phyloP scores from a whole-genome alignment of 1,284 basidiomycete genomes.

The Puccinia hordei region DNA sequence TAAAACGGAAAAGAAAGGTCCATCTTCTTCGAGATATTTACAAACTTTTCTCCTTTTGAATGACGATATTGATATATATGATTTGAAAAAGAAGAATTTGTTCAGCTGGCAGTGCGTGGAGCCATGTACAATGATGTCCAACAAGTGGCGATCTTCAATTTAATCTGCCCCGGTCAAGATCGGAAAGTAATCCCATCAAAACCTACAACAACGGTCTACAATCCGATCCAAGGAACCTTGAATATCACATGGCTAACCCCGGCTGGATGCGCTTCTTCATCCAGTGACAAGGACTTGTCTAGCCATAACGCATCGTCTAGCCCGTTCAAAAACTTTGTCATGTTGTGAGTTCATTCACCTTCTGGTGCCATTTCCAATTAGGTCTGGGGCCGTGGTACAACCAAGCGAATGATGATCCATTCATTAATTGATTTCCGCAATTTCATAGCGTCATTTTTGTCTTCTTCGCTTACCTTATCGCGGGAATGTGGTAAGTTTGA shows the following conservation, averaged over 20 bases:
- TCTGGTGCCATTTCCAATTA: background rate
- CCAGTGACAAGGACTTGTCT: background rate
- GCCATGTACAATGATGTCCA: constrained; percentile 26
- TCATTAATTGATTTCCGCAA: background rate
- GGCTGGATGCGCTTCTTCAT: background rate
- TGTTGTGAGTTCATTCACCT: background rate
- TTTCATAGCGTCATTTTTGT: background rate
- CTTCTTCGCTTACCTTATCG: background rate
- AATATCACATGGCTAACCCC: background rate
- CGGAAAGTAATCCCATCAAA: background rate
- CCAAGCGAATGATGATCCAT: background rate
- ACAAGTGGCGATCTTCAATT: constrained; percentile 10
- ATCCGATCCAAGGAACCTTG: background rate
- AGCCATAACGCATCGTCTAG: background rate
- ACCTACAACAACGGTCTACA: background rate
- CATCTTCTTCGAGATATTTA: background rate
- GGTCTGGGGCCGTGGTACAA: background rate
- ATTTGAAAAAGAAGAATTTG: background rate
- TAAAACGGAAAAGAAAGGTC: background rate
- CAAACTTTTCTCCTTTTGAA: background rate
- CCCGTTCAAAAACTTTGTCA: background rate
- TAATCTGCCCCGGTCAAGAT: constrained; percentile 10
- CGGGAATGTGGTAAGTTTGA: background rate
- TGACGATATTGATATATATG: background rate
- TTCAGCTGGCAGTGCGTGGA: background rate